phyloP scores from a whole-genome alignment of 345 rosid genomes.

The Brassica incana region DNA sequence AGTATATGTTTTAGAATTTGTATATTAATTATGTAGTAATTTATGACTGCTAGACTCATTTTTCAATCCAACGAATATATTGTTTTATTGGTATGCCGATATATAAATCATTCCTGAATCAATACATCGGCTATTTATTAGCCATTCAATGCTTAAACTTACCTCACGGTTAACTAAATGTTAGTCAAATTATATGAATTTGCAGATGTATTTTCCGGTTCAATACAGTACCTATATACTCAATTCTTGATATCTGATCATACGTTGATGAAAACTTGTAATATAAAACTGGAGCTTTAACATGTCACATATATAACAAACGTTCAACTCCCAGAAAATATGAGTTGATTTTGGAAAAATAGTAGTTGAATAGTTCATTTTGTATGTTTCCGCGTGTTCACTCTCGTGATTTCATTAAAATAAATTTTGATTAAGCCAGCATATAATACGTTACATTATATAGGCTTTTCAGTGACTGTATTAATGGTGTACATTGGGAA shows the following conservation, averaged over 20 bases:
- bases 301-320: background rate
- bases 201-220: background rate
- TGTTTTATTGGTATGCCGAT: background rate
- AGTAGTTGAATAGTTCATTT: background rate
- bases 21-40: background rate
- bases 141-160: background rate
- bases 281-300: background rate
- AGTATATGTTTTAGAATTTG: background rate
- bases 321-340: background rate
- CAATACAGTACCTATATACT: background rate
- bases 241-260: background rate
- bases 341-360: background rate
- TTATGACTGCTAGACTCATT: no score
- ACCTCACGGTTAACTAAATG: background rate
- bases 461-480: background rate
- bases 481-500: background rate
- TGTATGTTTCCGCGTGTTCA: background rate
- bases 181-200: background rate
- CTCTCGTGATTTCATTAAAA: background rate
- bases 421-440: background rate
- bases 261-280: background rate
- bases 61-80: background rate
- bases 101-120: background rate
- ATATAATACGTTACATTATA: background rate
- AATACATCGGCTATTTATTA: background rate